Evolutionary conservation across 495 filamentous ascomycete genomes (phyloP).

Genomic region (Lasiosphaeriaceae sp.): DNA sequence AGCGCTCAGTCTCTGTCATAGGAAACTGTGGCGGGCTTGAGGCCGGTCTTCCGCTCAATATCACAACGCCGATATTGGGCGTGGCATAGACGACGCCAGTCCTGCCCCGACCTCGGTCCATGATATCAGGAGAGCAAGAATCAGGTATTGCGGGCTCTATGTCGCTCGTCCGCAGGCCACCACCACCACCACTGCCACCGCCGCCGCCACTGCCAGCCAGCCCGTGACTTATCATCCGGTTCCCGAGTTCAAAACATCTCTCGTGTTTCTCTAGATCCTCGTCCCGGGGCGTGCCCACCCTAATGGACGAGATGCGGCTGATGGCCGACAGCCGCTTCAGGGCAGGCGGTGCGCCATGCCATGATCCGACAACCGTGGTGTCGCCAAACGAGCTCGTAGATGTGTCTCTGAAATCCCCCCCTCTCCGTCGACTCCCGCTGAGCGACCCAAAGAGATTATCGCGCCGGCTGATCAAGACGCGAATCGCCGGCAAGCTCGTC

Average conservation of each 20-base stretch:
- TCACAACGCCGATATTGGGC: conserved; percentile 13
- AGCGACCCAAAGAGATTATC: conserved; percentile 24
- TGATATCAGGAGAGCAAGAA: background rate
- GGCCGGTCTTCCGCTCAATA: background rate
- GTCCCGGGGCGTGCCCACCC: background rate
- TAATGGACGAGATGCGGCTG: conserved; percentile 14
- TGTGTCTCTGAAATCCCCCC: background rate
- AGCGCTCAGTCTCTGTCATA: background rate
- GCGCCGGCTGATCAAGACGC: conserved; percentile 27
- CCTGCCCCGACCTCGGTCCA: background rate
- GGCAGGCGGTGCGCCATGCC: conserved; percentile 9
- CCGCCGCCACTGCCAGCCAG: background rate
- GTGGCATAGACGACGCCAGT: background rate
- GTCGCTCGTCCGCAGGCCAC: background rate
- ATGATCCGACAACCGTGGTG: conserved; percentile 9
- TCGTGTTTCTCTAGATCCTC: background rate
- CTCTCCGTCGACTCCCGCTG: background rate
- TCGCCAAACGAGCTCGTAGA: conserved; percentile 16
- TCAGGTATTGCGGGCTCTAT: too few relatives aligned
- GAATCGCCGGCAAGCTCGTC: conserved; percentile 34
- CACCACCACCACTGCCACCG: background rate
- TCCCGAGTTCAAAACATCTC: background rate
- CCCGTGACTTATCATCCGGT: background rate
- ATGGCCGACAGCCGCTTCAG: conserved; percentile 14
- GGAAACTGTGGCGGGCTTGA: background rate